Conservation (phyloP, 2,329 filamentous ascomycete species). For the Colletotrichum sp. region DNA sequence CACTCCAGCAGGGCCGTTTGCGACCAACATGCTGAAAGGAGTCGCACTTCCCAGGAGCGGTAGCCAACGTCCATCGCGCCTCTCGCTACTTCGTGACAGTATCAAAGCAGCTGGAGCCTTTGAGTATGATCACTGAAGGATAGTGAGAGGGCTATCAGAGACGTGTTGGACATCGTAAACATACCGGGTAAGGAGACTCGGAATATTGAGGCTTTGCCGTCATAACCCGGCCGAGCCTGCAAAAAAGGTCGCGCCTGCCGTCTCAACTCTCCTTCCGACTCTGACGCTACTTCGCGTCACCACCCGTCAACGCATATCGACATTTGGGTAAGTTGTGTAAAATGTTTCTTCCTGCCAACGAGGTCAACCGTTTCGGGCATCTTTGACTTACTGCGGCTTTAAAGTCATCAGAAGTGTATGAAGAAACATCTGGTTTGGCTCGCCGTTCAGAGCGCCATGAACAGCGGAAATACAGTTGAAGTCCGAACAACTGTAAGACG, state of each 20-base stretch:
- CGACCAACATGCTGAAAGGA: neutral
- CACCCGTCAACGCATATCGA: neutral
- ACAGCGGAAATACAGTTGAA: neutral
- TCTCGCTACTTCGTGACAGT: too few relatives aligned
- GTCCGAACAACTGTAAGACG: neutral
- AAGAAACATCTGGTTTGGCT: neutral
- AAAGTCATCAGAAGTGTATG: accelerated
- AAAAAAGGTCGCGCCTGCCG: neutral
- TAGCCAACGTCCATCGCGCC: too few relatives aligned
- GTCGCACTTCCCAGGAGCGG: neutral
- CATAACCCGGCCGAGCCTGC: neutral
- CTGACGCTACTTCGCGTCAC: neutral
- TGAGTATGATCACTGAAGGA: neutral
- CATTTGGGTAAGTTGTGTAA: accelerated
- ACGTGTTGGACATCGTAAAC: accelerated
- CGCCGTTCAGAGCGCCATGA: neutral
- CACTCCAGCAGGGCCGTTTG: neutral
- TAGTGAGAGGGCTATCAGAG: neutral
- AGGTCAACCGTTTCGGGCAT: neutral
- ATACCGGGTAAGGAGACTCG: accelerated
- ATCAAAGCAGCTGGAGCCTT: neutral
- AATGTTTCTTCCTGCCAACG: neutral
- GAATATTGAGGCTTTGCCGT: neutral
- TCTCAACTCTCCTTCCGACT: neutral
- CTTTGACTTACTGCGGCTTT: neutral